Base-by-base conservation (phyloP, 176 grass and related monocot genomes). In the Avena atlantica region DNA sequence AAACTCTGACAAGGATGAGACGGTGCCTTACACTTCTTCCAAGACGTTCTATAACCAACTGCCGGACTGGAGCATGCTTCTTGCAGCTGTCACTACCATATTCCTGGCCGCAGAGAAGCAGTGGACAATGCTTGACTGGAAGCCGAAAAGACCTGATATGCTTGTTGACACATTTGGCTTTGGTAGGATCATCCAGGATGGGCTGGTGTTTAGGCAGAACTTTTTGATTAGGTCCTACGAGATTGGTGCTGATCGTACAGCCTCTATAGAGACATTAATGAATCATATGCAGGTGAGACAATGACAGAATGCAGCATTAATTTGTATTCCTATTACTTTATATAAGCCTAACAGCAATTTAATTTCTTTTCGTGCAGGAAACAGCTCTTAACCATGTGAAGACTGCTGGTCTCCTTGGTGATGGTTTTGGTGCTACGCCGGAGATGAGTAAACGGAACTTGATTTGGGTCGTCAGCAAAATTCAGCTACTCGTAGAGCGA, bases 381-480 rank as follows among this genome's bases (percentile, higher is more conserved):
- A 99, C 97, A 4, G 97, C 94, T 12, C 94, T 99, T 85, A 99
- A 99, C 51, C 97, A 99, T 90, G 97, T 99, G 74, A 97, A 87
- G 73, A 86, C 86, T 56, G 97, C 91, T 62, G 97, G 97, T 48
- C 91, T 99, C 62, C 83, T 99, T 29, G 97, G 92, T 24, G 94
- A 97, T 86, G 97, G 97, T 74, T 99, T 97, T 81, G 97, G 97
- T 6, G 92, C 94, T 56, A 99, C 97, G 2, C 97, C 94, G 2
- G 97, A 99, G 84, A 99, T 99, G 97, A 97, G 92, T 88, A 99
- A 99, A 78, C 87, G 89, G 48, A 97, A 97, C 80, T 93, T 99
- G 76, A 99, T 99, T 42, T 99, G 97, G 97, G 97, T 99, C 61
- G 97, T 99, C 87, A 95, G 94, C 81, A 99, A 95, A 91, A 99